Conservation (phyloP, 192 early-diverging fungal species). For the Coemansia aciculifera region DNA sequence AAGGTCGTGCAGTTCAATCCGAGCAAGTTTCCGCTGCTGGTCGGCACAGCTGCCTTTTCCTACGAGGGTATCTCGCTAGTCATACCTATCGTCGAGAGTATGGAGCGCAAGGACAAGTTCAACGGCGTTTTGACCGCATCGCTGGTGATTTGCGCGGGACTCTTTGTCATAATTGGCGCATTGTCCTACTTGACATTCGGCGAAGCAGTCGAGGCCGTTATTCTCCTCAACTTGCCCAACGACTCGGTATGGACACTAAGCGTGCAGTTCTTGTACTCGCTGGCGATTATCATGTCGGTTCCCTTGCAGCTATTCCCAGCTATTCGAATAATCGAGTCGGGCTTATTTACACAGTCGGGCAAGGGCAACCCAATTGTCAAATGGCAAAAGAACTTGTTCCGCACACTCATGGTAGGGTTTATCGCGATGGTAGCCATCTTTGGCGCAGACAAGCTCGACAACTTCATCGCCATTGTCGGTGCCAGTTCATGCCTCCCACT, state of each 20-base stretch:
- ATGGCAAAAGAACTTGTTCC: slow-evolving; percentile 83
- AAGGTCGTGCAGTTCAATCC: slow-evolving; percentile 80
- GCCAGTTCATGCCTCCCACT: slow-evolving; percentile 72
- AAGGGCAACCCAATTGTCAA: slow-evolving; percentile 78
- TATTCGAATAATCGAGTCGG: slow-evolving; percentile 89
- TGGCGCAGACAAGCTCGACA: slow-evolving; percentile 75
- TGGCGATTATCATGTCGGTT: slow-evolving; percentile 92
- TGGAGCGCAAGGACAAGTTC: slow-evolving; percentile 92
- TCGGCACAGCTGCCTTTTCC: slow-evolving; percentile 92
- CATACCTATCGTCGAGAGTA: slow-evolving; percentile 71
- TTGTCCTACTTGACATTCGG: slow-evolving; percentile 88
- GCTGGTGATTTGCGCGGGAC: slow-evolving; percentile 74
- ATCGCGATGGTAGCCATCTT: slow-evolving; percentile 75
- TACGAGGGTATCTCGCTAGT: slow-evolving; percentile 89
- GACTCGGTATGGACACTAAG: slow-evolving; percentile 62
- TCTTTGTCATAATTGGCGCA: slow-evolving; percentile 81
- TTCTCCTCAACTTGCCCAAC: slow-evolving; percentile 84
- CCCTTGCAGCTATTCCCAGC: slow-evolving; percentile 92
- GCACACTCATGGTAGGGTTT: slow-evolving; percentile 63
- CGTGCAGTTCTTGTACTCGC: slow-evolving; percentile 83
- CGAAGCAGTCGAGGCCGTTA: slow-evolving; percentile 77
- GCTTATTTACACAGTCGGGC: slow-evolving; percentile 79
- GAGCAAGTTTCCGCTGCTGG: slow-evolving; percentile 80
- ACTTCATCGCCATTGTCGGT: slow-evolving; percentile 82
- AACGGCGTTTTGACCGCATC: slow-evolving; percentile 75